These are phyloP conservation scores for Fusarium luffae DNA, from an alignment of 2,329 filamentous ascomycete genomes.

Conservation along the genomic window DNA sequence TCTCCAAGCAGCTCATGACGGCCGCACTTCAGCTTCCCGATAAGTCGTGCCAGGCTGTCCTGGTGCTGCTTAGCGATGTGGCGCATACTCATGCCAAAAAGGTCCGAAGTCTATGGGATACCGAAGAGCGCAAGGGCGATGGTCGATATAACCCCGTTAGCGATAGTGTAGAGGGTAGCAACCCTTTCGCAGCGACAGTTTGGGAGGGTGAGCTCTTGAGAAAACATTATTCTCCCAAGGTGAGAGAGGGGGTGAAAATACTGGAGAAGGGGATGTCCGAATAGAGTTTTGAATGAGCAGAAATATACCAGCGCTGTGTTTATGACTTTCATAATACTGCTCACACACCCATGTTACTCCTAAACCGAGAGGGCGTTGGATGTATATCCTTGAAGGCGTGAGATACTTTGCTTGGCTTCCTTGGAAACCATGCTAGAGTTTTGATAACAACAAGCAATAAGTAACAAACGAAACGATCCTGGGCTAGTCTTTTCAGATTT, in stretches of 20 bases:
- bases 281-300: slow-evolving; percentile 32
- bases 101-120: slow-evolving; percentile 89
- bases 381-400: background rate
- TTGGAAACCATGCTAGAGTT: background rate
- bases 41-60: slow-evolving; percentile 83
- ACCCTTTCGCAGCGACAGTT: slow-evolving; percentile 88
- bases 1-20: slow-evolving; percentile 90
- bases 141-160: slow-evolving; percentile 82
- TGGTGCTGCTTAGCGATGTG: slow-evolving; percentile 82
- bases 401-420: background rate
- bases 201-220: slow-evolving; percentile 94
- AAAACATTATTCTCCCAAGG: slow-evolving; percentile 86
- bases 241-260: slow-evolving; percentile 77
- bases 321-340: background rate
- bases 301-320: slow-evolving; percentile 11
- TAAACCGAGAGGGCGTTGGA: background rate
- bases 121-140: slow-evolving; percentile 91
- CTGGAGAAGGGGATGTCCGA: slow-evolving; percentile 73
- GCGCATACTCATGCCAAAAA: slow-evolving; percentile 84
- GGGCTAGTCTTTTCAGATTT: background rate
- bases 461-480: background rate
- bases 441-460: background rate
- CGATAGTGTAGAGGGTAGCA: slow-evolving; percentile 82
- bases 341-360: background rate
- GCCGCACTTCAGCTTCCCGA: slow-evolving; percentile 87